Evolutionary conservation across 75 land plant genomes (phyloP), one percentile per base, ranked within the genome.

Genomic region (Picea sitchensis): DNA sequence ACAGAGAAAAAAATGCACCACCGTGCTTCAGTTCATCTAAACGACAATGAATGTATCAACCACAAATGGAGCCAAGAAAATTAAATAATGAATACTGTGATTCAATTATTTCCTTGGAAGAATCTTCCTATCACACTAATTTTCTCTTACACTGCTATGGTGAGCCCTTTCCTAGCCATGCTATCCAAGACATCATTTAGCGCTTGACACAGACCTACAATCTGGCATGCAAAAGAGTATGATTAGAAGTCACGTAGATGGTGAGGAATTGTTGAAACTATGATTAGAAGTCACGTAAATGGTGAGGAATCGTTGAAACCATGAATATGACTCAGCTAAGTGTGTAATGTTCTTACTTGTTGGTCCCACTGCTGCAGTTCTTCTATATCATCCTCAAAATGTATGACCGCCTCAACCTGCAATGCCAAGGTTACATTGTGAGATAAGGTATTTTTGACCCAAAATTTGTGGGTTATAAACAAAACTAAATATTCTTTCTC

Each of bases 291-390:
- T 56, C 14, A 36, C 47, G 62, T 14, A 12, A 14, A 21, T 34
- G 18, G 32, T 9, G 56, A 51, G 56, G 56, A 9, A 51, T 51
- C 9, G 56, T 51, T 51, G 11, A 51, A 51, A 21, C 2, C 8
- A n/a, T 72, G 41, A 7, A 32, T 64, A 8, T 3, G 12, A 18
- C 9, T 11, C 26, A 64, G 65, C 65, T 9, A 64, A n/a, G 59
- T 15, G 14, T 31, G 21, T 4, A 51, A 57, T 26, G 30, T 58
- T 7, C 61, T 65, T 73, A 96, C 98, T 98, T 97, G 98, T 65
- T 95, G 94, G 86, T 97, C 98, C 99, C 98, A 95, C 77, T 89
- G 95, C 83, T 97, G 99, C 79, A 97, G 76, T 80, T 97, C 99
- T 84, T 95, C 99, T 18, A 93, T 93, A 76, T 97, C 99, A 81